phyloP scores from a whole-genome alignment of 108 stramenopile genomes.

The Phaeodactylum tricornutum region DNA sequence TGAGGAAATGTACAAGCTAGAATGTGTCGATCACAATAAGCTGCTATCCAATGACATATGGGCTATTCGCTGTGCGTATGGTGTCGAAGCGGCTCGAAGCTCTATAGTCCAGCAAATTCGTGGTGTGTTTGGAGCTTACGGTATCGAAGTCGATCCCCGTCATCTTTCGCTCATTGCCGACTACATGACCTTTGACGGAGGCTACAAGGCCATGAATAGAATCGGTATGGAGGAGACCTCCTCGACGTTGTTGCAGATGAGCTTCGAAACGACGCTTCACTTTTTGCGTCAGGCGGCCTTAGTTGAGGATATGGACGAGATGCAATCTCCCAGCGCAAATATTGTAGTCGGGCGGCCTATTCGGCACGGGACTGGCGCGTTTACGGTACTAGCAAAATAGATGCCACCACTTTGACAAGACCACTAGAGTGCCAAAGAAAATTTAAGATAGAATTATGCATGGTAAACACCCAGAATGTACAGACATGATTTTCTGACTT shows the following conservation, averaged over 20 bases:
- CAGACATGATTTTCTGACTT: no score
- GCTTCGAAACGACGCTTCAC: constrained; percentile 95
- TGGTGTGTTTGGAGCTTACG: constrained; percentile 98
- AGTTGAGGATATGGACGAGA: constrained; percentile 46
- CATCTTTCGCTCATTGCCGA: constrained; percentile 96
- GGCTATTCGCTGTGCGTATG: constrained; percentile 85
- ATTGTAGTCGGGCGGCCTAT: constrained; percentile 92
- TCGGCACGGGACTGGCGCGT: constrained; percentile 88
- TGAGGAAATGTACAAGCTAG: constrained; percentile 83
- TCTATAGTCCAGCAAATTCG: constrained; percentile 93
- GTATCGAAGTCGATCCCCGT: constrained; percentile 95
- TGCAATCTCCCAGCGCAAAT: constrained; percentile 84
- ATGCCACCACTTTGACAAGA: no score
- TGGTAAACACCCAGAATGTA: no score
- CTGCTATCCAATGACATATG: constrained; percentile 93
- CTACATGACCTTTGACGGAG: constrained; percentile 98
- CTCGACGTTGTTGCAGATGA: constrained; percentile 96
- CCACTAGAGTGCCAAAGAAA: no score
- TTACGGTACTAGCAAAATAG: constrained; percentile 38
- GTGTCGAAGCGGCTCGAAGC: constrained; percentile 94
- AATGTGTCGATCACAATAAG: constrained; percentile 73
- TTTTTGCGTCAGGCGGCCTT: constrained; percentile 94
- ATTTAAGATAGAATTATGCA: no score
- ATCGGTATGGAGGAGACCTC: constrained; percentile 86
- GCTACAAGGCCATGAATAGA: constrained; percentile 93